phyloP scores from a whole-genome alignment of 2,329 filamentous ascomycete genomes.

The Aspergillus viridinutans region DNA sequence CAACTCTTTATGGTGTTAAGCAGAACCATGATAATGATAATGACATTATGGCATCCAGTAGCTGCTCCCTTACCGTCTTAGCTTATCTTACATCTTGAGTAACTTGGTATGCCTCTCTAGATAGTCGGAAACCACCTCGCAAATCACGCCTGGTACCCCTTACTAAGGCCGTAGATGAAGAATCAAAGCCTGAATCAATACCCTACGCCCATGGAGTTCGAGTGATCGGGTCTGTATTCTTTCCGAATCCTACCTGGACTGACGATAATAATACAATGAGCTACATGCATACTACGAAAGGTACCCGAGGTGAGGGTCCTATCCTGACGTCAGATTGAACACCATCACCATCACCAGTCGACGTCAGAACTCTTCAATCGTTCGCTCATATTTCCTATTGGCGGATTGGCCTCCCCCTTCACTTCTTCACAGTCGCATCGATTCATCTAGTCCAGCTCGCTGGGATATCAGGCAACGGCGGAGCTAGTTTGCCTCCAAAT shows the following conservation, averaged over 20 bases:
- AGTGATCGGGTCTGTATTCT: background rate
- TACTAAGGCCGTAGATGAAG: background rate
- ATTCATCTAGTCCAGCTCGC: background rate
- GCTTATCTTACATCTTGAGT: background rate
- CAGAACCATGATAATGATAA: background rate
- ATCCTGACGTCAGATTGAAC: background rate
- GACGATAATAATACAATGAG: background rate
- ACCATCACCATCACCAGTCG: background rate
- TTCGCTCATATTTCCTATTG: background rate
- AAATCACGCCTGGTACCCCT: too few relatives aligned
- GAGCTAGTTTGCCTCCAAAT: background rate
- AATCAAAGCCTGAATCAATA: background rate
- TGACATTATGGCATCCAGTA: background rate
- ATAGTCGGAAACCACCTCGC: background rate
- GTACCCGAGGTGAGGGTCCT: background rate
- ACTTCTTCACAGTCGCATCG: background rate
- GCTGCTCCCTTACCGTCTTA: background rate
- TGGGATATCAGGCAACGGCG: background rate
- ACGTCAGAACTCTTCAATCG: background rate
- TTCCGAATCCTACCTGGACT: background rate
- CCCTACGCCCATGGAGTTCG: too few relatives aligned
- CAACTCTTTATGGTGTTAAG: background rate
- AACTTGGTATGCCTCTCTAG: background rate
- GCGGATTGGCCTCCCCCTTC: background rate
- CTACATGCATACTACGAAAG: background rate